Percentiles rank a stretch among this genome's conserved stretches.
These are phyloP conservation scores for Trichoderma semiorbis DNA, from an alignment of 2,329 filamentous ascomycete species.

Conservation along the genomic window DNA sequence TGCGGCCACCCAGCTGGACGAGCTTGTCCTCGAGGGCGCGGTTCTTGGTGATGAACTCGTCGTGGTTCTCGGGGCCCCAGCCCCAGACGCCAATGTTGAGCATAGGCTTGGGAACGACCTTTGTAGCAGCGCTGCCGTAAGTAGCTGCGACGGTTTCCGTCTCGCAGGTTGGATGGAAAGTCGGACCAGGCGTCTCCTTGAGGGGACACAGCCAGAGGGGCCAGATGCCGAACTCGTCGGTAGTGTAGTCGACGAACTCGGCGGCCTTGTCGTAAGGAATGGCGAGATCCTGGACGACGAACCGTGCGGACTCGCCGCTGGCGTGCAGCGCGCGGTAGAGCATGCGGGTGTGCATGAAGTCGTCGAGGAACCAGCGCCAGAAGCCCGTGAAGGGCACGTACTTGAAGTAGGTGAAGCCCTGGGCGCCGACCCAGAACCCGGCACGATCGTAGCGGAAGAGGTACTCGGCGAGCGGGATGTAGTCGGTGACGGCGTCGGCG, in stretches of 20 bases:
- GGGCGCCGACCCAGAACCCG: constrained; percentile 68
- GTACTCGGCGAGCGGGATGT: constrained; percentile 67
- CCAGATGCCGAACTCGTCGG: constrained; percentile 52
- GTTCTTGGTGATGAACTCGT: constrained; percentile 66
- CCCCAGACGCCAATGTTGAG: constrained; percentile 77
- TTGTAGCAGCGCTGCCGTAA: constrained; percentile 19
- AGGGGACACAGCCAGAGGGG: constrained; percentile 59
- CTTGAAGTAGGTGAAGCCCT: constrained; percentile 65
- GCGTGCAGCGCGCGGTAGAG: constrained; percentile 69
- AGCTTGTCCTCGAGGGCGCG: constrained; percentile 68
- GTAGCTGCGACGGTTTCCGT: constrained; percentile 22
- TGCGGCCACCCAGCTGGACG: constrained; percentile 67
- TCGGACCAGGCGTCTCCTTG: constrained; percentile 43
- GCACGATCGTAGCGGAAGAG: constrained; percentile 74
- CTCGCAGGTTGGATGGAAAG: constrained; percentile 52
- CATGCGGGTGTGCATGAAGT: constrained; percentile 71
- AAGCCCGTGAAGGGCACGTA: constrained; percentile 61
- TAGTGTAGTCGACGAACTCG: constrained; percentile 54
- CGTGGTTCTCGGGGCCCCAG: constrained; percentile 57
- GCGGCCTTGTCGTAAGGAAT: constrained; percentile 52
- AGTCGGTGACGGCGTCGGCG: constrained; percentile 39
- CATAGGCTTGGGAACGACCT: constrained; percentile 36
- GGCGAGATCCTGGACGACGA: constrained; percentile 66
- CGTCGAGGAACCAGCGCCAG: constrained; percentile 66
- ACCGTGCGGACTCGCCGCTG: constrained; percentile 60